Evolutionary conservation across 2,329 filamentous ascomycete species (phyloP), one percentile per base, ranked within the genome.

Genomic region (Cyphellophora attinorum): DNA sequence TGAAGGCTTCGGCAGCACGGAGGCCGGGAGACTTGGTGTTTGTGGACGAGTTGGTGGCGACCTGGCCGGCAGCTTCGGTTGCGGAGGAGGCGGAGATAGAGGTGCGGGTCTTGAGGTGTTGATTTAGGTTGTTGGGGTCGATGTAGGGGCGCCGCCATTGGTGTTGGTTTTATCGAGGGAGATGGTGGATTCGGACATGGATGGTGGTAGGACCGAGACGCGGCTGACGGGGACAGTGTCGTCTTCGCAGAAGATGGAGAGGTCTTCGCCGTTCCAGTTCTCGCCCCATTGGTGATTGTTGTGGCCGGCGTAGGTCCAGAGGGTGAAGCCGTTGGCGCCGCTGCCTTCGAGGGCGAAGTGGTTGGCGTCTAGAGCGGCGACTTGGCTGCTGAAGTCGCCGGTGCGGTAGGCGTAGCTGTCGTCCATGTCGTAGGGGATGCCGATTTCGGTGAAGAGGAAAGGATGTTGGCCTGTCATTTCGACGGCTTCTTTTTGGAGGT

Each of bases 361-460:
- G 55, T 96, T 98, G 34, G 93, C 91, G 59, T 98, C 91, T 66
- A 98, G 80, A 5, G 91, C 91, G 2, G 84, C 77, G 19, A 81
- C 83, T 56, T 98, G 91, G 50, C 85, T 94, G 29, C 82, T 81
- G 59, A 94, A 98, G 57, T 98, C 84, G 5, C 93, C 91, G 5
- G 85, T 94, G 60, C 85, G 84, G 62, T 98, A 98, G 1, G 91
- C 91, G 52, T 91, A 71, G 59, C 94, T 88, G 46, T 94, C 79
- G 52, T 98, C 89, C 93, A 98, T 96, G 54, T 98, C 91, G 54
- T 94, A 98, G 0, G 91, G 91, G 39, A 98, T 95, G 5, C 91
- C 91, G 51, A 96, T 96, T 55, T 98, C 91, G 1, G 85, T 93
- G 57, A 95, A 76, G 4, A 98, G 62, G 48, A 86, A 85, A 0